Conservation (phyloP, 1,139 yeast species). For the Nadsonia commutata region DNA sequence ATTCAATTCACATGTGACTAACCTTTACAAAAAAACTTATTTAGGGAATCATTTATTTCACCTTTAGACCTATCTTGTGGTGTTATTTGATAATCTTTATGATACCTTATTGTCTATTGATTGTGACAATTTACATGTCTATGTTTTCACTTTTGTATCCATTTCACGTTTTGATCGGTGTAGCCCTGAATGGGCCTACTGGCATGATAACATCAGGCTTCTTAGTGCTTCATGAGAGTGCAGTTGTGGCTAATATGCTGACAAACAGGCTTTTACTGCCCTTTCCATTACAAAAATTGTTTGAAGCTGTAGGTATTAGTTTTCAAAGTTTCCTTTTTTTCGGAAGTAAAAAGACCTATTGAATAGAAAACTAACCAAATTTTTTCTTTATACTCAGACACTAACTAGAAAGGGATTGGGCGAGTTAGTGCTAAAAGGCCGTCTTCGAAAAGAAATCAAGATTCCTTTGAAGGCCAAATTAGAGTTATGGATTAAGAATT, state of each 20-base stretch:
- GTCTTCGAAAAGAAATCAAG: slow-evolving; percentile 27
- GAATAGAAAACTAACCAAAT: no score
- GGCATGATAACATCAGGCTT: slow-evolving; percentile 42
- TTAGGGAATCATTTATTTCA: slow-evolving; percentile 34
- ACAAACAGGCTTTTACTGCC: slow-evolving; percentile 42
- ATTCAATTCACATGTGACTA: slow-evolving; percentile 4
- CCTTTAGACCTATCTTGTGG: slow-evolving; percentile 35
- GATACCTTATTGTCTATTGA: slow-evolving; percentile 37
- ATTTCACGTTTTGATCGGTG: slow-evolving; percentile 31
- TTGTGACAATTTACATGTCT: slow-evolving; percentile 28
- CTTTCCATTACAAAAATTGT: slow-evolving; percentile 36
- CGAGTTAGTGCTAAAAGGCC: slow-evolving; percentile 34
- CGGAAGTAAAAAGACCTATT: neutral
- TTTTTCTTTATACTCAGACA: slow-evolving; percentile 19
- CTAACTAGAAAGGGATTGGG: slow-evolving; percentile 36
- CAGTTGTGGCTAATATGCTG: slow-evolving; percentile 35
- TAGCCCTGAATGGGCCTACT: slow-evolving; percentile 39
- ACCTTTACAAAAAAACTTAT: no score
- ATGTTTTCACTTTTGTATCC: slow-evolving; percentile 34
- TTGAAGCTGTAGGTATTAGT: slow-evolving; percentile 30
- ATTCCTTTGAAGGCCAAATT: slow-evolving; percentile 14
- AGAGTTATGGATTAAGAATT: slow-evolving; percentile 14
- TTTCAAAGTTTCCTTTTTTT: neutral
- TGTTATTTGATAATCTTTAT: slow-evolving; percentile 33
- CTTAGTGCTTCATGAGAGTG: slow-evolving; percentile 37